Evolutionary conservation across 129 eudicot species (phyloP).

Genomic region (Sambucus nigra): DNA sequence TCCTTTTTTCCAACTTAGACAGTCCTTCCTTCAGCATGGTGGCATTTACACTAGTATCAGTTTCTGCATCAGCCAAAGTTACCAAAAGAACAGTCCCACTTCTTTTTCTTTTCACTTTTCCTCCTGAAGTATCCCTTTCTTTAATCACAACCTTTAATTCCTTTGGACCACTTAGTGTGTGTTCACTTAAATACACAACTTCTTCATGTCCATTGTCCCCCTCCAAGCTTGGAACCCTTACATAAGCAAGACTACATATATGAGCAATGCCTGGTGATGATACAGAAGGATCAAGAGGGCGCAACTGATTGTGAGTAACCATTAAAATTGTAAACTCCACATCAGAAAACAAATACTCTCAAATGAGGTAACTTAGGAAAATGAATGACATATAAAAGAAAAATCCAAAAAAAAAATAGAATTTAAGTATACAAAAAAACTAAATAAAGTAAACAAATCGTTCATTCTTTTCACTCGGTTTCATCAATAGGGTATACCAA

Average conservation of each 20-base stretch:
- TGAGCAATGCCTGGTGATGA: constrained; percentile 81
- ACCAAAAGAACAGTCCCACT: constrained; percentile 75
- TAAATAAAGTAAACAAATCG: no score
- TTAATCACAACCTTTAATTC: constrained; percentile 76
- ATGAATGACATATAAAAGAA: no score
- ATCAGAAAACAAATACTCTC: no score
- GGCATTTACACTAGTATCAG: constrained; percentile 58
- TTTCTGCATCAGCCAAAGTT: constrained; percentile 50
- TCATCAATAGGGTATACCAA: no score
- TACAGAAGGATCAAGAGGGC: constrained; percentile 69
- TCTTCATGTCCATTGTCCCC: constrained; percentile 95
- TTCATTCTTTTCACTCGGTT: no score
- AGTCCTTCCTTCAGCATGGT: constrained; percentile 81
- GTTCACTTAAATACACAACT: constrained; percentile 60
- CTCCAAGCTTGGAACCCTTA: constrained; percentile 72
- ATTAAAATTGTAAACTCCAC: no score
- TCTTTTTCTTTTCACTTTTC: constrained; percentile 95
- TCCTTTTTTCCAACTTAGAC: constrained; percentile 78
- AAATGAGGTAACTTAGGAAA: no score
- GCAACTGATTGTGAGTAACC: constrained; percentile 60
- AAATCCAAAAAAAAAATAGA: no score
- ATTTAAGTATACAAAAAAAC: no score
- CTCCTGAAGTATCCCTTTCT: constrained; percentile 82
- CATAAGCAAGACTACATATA: constrained; percentile 75
- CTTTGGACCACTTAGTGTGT: constrained; percentile 44